Percentiles rank a stretch among this genome's conserved stretches.
Conservation (phyloP, 1,284 basidiomycete genomes). For the Rhodofomes roseus region DNA sequence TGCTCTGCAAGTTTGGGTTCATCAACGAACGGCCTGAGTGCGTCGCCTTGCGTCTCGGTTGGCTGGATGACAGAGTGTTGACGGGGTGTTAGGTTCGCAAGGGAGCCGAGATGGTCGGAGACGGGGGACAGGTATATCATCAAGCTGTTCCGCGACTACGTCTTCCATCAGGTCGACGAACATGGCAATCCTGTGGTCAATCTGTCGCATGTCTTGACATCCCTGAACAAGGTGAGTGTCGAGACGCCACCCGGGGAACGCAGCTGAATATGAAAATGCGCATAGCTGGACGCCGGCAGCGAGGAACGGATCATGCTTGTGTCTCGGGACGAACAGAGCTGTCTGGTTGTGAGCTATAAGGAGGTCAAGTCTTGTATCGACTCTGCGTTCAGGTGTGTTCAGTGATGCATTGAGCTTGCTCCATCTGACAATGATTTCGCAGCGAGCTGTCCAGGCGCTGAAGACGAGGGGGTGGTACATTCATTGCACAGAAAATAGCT, state of each 20-base stretch:
- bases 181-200: conserved; percentile 89
- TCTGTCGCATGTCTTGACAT: conserved; percentile 85
- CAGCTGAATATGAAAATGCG: conserved; percentile 6
- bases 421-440: conserved; percentile 1
- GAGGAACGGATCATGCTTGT: conserved; percentile 96
- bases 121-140: conserved; percentile 98
- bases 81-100: conserved; percentile 68
- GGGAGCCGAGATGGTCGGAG: conserved; percentile 95
- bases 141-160: conserved; percentile 97
- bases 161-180: conserved; percentile 97
- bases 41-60: conserved; percentile 32
- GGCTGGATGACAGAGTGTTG: neutral
- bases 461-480: neutral
- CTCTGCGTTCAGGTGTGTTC: conserved; percentile 63
- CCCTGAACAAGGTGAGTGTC: conserved; percentile 77
- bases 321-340: conserved; percentile 92
- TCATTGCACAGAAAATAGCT: conserved; percentile 22
- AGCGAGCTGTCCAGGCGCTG: conserved; percentile 25
- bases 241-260: too few species aligned
- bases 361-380: conserved; percentile 89
- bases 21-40: conserved; percentile 98
- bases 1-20: conserved; percentile 94
- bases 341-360: conserved; percentile 92
- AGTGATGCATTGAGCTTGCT: too few species aligned
- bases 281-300: conserved; percentile 84